Evolutionary conservation across 2,329 filamentous ascomycete genomes (phyloP).

Genomic region (Cyanodermella asteris): DNA sequence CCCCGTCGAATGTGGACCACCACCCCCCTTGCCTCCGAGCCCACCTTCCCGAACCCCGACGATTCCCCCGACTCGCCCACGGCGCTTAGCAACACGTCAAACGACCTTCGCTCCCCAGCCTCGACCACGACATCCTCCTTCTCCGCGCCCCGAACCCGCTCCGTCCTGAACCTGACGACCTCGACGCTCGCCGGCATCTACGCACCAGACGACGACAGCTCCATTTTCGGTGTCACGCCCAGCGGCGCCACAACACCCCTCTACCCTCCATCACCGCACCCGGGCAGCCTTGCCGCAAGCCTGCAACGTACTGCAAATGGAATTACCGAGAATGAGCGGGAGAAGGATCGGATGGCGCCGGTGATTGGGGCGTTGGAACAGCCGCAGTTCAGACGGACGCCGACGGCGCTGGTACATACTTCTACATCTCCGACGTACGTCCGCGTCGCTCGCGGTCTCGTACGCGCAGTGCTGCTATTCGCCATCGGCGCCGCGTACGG

Average conservation of each 20-base stretch:
- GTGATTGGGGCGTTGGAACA: slow-evolving; percentile 13
- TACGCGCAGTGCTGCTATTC: slow-evolving; percentile 49
- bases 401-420: slow-evolving; percentile 9
- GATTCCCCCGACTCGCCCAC: no score
- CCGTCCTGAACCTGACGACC: slow-evolving; percentile 65
- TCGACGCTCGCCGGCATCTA: slow-evolving; percentile 88
- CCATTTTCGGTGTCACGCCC: slow-evolving; percentile 66
- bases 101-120: no score
- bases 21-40: no score
- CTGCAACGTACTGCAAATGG: no score
- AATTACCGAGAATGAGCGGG: no score
- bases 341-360: slow-evolving; percentile 18
- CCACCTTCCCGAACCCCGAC: no score
- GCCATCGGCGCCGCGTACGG: slow-evolving; percentile 66
- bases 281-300: slow-evolving; percentile 20
- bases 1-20: no score
- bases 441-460: slow-evolving; percentile 20
- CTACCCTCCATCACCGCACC: no score
- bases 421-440: no score
- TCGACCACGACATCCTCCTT: slow-evolving; percentile 22
- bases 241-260: slow-evolving; percentile 51
- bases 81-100: no score
- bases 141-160: slow-evolving; percentile 56
- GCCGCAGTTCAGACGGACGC: slow-evolving; percentile 4
- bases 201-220: slow-evolving; percentile 42